Percentiles rank a stretch among this genome's conserved stretches.
These are phyloP conservation scores for Russula sp. DNA, from an alignment of 768 basidiomycete genomes.

Conservation along the genomic window DNA sequence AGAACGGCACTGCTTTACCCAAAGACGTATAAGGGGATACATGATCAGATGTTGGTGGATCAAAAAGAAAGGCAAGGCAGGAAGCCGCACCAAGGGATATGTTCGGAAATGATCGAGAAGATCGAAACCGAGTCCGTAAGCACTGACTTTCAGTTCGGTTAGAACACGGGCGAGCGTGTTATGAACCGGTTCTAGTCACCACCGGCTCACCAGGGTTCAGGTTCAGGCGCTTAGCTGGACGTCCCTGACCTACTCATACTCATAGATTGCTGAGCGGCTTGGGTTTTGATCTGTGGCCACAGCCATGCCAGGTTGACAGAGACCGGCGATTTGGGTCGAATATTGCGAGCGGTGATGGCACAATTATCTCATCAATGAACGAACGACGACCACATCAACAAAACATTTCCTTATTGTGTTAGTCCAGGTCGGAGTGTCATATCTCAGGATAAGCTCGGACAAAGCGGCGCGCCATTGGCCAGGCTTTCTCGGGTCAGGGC, in stretches of 20 bases:
- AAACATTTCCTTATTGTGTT: slow-evolving; percentile 18
- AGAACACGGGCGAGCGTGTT: neutral
- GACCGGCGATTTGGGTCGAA: neutral
- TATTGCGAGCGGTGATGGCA: slow-evolving; percentile 8
- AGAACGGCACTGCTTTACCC: neutral
- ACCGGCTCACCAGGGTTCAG: neutral
- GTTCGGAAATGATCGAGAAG: slow-evolving; percentile 15
- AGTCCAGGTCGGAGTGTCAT: slow-evolving; percentile 19
- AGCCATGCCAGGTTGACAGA: neutral
- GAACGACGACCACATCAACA: slow-evolving; percentile 8
- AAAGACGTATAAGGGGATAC: neutral
- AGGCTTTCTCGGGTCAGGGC: slow-evolving; percentile 10
- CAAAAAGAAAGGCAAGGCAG: neutral
- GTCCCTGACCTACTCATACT: neutral
- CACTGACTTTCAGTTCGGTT: slow-evolving; percentile 11
- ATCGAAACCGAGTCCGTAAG: neutral
- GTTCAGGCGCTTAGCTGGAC: neutral
- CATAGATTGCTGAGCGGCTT: neutral
- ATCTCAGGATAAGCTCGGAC: slow-evolving; percentile 5
- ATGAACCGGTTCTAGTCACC: neutral
- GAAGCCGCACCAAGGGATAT: slow-evolving; percentile 1
- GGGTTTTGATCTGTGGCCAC: slow-evolving; percentile 1
- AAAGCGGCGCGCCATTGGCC: slow-evolving; percentile 12
- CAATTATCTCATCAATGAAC: slow-evolving; percentile 13
- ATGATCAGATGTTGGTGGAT: neutral